Conservation (phyloP, 129 eudicot genomes). For the Saposhnikovia divaricata region DNA sequence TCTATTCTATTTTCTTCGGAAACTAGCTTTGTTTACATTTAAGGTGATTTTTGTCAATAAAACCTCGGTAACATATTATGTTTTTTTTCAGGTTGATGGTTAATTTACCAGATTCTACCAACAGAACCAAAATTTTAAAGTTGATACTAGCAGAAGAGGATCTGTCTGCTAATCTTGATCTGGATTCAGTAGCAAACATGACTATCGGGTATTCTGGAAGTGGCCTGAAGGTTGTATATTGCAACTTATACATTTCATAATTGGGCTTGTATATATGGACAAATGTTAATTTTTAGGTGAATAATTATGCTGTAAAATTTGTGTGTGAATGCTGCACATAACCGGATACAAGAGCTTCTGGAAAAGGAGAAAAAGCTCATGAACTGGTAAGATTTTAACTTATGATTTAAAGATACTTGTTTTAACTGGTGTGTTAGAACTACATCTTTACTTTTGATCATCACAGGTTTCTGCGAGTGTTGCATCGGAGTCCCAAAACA, state of each 20-base stretch:
- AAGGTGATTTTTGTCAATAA: background rate
- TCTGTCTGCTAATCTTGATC: conserved; percentile 66
- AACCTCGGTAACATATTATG: background rate
- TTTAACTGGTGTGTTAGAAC: background rate
- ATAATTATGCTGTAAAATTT: conserved; percentile 48
- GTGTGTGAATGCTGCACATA: conserved; percentile 83
- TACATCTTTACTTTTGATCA: background rate
- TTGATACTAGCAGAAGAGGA: conserved; percentile 79
- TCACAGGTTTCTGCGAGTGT: conserved; percentile 78
- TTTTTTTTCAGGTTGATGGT: conserved; percentile 63
- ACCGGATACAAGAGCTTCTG: conserved; percentile 74
- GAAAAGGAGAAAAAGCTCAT: conserved; percentile 74
- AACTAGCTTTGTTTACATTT: background rate
- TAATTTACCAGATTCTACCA: conserved; percentile 84
- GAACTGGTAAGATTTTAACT: conserved; percentile 42
- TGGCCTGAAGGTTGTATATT: conserved; percentile 59
- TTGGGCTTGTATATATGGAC: background rate
- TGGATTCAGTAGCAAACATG: conserved; percentile 82
- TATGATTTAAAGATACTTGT: background rate
- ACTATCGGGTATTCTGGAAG: conserved; percentile 95
- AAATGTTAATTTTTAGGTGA: background rate
- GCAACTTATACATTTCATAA: background rate
- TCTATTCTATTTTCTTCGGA: background rate
- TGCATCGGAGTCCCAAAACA: conserved; percentile 62
- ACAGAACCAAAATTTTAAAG: conserved; percentile 75